A percentile compares a stretch with the other conserved stretches of the same genome.
These are phyloP conservation scores for Solanum acaule DNA, from an alignment of 257 asterid genomes.

Conservation along the genomic window DNA sequence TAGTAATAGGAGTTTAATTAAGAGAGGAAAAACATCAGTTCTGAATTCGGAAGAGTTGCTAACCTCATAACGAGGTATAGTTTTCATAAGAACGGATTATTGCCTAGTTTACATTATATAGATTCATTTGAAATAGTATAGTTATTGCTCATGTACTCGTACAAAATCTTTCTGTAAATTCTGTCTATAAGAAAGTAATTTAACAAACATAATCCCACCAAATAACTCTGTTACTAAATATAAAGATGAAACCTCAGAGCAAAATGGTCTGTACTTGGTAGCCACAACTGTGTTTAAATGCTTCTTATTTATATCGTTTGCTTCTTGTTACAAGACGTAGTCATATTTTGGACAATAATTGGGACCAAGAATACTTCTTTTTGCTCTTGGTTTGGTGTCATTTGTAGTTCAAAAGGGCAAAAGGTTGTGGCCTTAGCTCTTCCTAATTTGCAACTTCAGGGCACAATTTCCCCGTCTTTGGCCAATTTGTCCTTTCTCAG, in stretches of 20 bases:
- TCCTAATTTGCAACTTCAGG: no score
- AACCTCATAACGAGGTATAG: conserved; percentile 19
- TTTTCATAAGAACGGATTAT: not conserved
- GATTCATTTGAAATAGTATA: not conserved
- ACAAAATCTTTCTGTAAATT: not conserved
- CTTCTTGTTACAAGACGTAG: conserved; percentile 4
- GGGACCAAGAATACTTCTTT: conserved; percentile 6
- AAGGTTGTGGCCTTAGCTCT: conserved; percentile 15
- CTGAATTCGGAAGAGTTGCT: conserved; percentile 29
- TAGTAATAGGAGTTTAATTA: not conserved
- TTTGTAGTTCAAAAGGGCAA: not conserved
- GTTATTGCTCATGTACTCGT: not conserved
- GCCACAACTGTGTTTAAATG: not conserved
- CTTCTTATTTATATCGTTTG: not conserved
- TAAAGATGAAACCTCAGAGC: no score
- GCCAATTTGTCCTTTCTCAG: conserved; percentile 24
- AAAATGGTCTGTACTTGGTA: no score
- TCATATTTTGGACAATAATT: conserved; percentile 2
- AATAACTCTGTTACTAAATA: not conserved
- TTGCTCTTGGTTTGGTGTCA: conserved; percentile 20
- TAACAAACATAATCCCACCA: not conserved
- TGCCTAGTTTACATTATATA: not conserved
- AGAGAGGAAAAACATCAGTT: not conserved
- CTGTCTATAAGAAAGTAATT: not conserved
- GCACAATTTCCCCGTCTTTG: conserved; percentile 7